Percentiles rank a stretch among this genome's conserved stretches.
These are phyloP conservation scores for Plectranthus barbatus DNA, from an alignment of 257 asterid species.

Conservation along the genomic window DNA sequence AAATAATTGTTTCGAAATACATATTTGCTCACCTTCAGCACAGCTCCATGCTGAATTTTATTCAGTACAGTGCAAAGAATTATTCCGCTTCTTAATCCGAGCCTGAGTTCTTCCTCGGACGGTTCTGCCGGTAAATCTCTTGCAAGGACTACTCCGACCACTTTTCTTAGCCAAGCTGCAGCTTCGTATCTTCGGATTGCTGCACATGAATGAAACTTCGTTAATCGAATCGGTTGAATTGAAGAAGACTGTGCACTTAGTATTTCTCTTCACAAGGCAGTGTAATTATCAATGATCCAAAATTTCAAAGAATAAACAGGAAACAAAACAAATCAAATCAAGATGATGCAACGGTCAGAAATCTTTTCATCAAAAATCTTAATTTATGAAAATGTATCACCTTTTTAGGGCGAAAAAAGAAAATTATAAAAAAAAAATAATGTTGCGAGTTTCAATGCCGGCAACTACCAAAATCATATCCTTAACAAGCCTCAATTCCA, in stretches of 20 bases:
- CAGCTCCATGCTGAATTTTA: conserved; percentile 85
- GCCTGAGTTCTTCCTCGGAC: conserved; percentile 90
- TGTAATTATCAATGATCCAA: background rate
- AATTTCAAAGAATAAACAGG: background rate
- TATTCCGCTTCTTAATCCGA: conserved; percentile 89
- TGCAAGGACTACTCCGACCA: conserved; percentile 88
- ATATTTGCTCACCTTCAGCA: conserved; percentile 49
- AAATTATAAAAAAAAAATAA: background rate
- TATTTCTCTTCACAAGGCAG: background rate
- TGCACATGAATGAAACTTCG: conserved; percentile 16
- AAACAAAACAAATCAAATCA: background rate
- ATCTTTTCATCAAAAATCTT: background rate
- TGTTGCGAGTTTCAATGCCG: background rate
- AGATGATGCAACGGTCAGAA: background rate
- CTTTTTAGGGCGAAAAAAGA: background rate
- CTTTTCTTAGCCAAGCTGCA: conserved; percentile 75
- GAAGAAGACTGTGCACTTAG: background rate
- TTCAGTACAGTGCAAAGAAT: conserved; percentile 88
- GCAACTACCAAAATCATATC: background rate
- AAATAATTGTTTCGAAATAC: no score
- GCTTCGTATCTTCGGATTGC: conserved; percentile 89
- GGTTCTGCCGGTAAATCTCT: conserved; percentile 95
- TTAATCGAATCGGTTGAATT: background rate
- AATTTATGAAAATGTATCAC: background rate
- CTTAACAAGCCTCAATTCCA: background rate